Evolutionary conservation across 129 eudicot genomes (phyloP).

Genomic region (Flaveria ramosissima): DNA sequence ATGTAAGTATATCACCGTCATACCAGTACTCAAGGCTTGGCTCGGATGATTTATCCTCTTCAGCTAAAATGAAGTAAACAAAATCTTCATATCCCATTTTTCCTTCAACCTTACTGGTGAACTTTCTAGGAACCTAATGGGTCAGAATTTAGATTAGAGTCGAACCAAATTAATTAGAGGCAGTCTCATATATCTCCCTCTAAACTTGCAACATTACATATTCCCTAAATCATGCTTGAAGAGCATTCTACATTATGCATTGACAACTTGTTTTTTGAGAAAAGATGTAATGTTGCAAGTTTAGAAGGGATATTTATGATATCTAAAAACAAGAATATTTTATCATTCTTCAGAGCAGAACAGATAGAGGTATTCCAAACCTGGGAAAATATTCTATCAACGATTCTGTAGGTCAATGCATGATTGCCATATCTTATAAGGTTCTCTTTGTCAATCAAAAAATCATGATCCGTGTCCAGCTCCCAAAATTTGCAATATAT

Average conservation of each 20-base stretch:
- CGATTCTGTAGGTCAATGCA: slow-evolving; percentile 82
- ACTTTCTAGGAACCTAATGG: slow-evolving; percentile 67
- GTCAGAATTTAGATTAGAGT: slow-evolving; percentile 2
- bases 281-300: too few species aligned
- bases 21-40: slow-evolving; percentile 86
- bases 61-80: slow-evolving; percentile 71
- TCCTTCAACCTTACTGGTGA: slow-evolving; percentile 72
- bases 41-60: slow-evolving; percentile 82
- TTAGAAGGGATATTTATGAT: too few species aligned
- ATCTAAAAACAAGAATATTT: background rate
- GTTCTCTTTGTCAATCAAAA: slow-evolving; percentile 77
- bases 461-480: slow-evolving; percentile 82
- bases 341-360: background rate
- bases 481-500: slow-evolving; percentile 92
- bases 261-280: too few species aligned
- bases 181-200: too few species aligned
- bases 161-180: background rate
- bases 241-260: too few species aligned
- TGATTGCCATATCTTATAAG: slow-evolving; percentile 84
- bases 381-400: slow-evolving; percentile 86
- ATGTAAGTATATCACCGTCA: background rate
- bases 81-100: slow-evolving; percentile 92
- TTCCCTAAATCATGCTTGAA: too few species aligned
- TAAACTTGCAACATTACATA: too few species aligned
- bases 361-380: slow-evolving; percentile 38